phyloP scores from a whole-genome alignment of 2,329 filamentous ascomycete genomes.

The Acarospora socialis region DNA sequence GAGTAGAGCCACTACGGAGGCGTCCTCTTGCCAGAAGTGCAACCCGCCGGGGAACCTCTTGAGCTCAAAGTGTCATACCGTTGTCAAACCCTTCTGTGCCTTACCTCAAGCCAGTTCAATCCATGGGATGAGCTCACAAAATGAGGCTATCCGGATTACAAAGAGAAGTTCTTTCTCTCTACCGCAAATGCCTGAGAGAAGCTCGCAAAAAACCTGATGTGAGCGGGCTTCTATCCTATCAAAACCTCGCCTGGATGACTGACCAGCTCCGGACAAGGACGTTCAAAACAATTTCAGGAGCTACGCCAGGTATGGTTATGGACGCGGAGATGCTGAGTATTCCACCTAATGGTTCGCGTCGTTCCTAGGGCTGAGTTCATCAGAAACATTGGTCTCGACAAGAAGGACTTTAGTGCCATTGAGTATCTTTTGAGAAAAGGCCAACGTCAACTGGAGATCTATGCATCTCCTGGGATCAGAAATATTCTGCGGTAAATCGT shows the following conservation, averaged over 20 bases:
- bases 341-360: constrained; percentile 1
- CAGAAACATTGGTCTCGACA: constrained; percentile 53
- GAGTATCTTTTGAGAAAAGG: constrained; percentile 78
- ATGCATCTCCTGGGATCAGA: constrained; percentile 65
- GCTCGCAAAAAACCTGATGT: constrained; percentile 68
- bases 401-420: constrained; percentile 73
- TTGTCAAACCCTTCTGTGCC: too few relatives aligned
- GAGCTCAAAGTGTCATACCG: too few relatives aligned
- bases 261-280: constrained; percentile 20
- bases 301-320: constrained; percentile 25
- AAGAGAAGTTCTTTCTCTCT: constrained; percentile 71
- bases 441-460: constrained; percentile 64
- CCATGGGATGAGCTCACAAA: too few relatives aligned
- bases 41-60: too few relatives aligned
- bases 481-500: constrained; percentile 43
- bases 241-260: too few relatives aligned
- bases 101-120: too few relatives aligned
- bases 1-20: too few relatives aligned
- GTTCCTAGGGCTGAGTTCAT: constrained; percentile 58
- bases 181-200: constrained; percentile 71
- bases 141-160: constrained; percentile 73
- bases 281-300: constrained; percentile 26
- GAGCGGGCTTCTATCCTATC: constrained; percentile 17
- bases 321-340: not conserved
- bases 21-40: too few relatives aligned